Percentiles rank a stretch among this genome's conserved stretches.
phyloP scores from a whole-genome alignment of 345 rosid genomes.

The Eutrema yunnanense region DNA sequence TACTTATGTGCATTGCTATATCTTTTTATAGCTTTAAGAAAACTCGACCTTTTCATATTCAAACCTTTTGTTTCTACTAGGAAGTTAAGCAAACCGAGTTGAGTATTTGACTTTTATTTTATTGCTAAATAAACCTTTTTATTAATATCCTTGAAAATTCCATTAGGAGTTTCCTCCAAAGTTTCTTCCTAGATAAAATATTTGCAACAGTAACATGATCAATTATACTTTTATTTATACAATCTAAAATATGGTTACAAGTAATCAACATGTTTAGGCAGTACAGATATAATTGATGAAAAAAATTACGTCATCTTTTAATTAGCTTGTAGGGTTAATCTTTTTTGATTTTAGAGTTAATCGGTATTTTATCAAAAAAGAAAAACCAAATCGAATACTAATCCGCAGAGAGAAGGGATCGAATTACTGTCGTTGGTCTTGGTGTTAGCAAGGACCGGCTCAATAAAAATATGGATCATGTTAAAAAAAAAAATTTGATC shows the following conservation, averaged over 20 bases:
- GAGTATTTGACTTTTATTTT: constrained; percentile 17
- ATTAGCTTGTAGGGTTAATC: not conserved
- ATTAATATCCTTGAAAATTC: not conserved
- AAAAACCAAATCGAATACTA: no score
- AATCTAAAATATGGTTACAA: no score
- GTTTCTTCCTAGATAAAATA: not conserved
- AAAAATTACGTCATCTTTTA: not conserved
- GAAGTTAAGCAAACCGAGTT: not conserved
- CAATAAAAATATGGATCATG: no score
- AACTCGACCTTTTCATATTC: constrained; percentile 1
- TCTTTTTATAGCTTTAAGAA: constrained; percentile 14
- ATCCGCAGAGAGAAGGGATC: not conserved
- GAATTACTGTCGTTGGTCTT: not conserved
- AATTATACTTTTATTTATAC: no score
- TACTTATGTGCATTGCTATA: not conserved
- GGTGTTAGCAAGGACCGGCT: not conserved
- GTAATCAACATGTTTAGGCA: no score
- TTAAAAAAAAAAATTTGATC: no score
- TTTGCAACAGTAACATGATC: not conserved
- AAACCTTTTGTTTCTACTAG: not conserved
- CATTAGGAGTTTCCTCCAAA: not conserved
- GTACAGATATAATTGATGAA: not conserved
- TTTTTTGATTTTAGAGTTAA: not conserved
- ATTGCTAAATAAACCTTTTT: not conserved
- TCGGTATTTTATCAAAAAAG: no score